phyloP scores from a whole-genome alignment of 805 yeast genomes.

The Candida boleticola region DNA sequence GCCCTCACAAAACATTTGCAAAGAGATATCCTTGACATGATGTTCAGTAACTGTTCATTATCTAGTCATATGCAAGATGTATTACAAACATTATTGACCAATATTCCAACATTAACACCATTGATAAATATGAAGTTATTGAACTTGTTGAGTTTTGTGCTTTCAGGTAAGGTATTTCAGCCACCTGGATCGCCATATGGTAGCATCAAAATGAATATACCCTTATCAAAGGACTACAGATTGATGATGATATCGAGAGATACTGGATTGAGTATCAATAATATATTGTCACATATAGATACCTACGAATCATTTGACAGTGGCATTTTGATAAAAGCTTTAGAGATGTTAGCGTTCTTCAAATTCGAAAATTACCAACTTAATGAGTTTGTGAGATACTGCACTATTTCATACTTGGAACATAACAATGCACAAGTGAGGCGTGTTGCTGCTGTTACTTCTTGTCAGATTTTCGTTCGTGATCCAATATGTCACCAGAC shows the following conservation, averaged over 20 bases:
- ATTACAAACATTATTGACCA: conserved; percentile 59
- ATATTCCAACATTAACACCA: conserved; percentile 78
- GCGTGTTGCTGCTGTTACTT: conserved; percentile 79
- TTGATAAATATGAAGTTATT: conserved; percentile 70
- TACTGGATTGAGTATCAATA: conserved; percentile 47
- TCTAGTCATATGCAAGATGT: conserved; percentile 82
- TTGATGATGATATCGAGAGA: conserved; percentile 70
- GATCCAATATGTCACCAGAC: conserved; percentile 86
- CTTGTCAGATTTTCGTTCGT: conserved; percentile 69
- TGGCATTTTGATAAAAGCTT: conserved; percentile 66
- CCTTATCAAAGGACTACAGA: conserved; percentile 75
- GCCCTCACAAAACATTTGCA: conserved; percentile 88
- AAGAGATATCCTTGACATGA: conserved; percentile 72
- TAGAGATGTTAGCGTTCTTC: conserved; percentile 72
- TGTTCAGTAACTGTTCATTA: conserved; percentile 73
- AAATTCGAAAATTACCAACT: conserved; percentile 73
- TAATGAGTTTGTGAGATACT: conserved; percentile 83
- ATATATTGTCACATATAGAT: conserved; percentile 27
- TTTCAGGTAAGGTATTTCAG: conserved; percentile 77
- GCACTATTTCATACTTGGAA: conserved; percentile 80
- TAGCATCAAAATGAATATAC: conserved; percentile 53
- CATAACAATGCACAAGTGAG: conserved; percentile 79
- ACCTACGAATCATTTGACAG: conserved; percentile 37
- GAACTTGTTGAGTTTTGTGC: conserved; percentile 66
- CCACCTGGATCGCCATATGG: conserved; percentile 86